phyloP scores from a whole-genome alignment of 2,329 filamentous ascomycete species.

The Cladosporium austrohemisphaericum region DNA sequence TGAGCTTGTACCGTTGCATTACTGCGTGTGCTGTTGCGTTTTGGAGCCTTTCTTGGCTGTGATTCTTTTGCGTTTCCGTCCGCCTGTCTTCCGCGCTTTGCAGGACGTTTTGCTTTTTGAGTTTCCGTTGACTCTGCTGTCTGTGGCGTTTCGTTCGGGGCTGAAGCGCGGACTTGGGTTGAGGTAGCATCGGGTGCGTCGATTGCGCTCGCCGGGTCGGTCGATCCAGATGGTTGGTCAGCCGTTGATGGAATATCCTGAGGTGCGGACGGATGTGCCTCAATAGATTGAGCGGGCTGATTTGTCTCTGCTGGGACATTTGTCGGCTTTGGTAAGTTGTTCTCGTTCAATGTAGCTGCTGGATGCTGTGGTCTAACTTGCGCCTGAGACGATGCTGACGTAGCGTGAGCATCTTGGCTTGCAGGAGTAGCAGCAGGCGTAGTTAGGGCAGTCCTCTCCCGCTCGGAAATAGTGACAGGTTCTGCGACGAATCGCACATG shows the following conservation, averaged over 20 bases:
- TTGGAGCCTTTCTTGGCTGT: conserved; percentile 7
- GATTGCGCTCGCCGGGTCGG: too few relatives aligned
- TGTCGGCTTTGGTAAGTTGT: too few relatives aligned
- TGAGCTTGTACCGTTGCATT: conserved; percentile 12
- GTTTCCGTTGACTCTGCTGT: neutral
- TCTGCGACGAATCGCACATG: conserved; percentile 15
- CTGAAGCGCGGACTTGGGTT: too few relatives aligned
- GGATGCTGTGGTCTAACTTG: too few relatives aligned
- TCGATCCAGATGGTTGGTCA: neutral
- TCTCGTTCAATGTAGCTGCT: too few relatives aligned
- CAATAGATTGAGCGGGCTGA: too few relatives aligned
- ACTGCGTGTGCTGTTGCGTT: conserved; percentile 16
- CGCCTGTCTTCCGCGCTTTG: neutral
- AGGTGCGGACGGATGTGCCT: too few relatives aligned
- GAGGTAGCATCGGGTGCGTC: too few relatives aligned
- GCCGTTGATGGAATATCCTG: neutral
- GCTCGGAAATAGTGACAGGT: conserved; percentile 8
- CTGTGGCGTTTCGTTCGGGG: neutral
- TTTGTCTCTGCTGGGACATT: too few relatives aligned
- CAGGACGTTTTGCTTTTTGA: neutral
- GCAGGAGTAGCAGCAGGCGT: too few relatives aligned
- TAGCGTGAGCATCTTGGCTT: neutral
- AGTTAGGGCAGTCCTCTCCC: too few relatives aligned
- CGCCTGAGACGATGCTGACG: neutral
- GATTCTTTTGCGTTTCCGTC: neutral